A percentile compares a stretch with the other conserved stretches of the same genome.
Evolutionary conservation across 768 basidiomycete species (phyloP).

Genomic region (Kwoniella botswanensis): DNA sequence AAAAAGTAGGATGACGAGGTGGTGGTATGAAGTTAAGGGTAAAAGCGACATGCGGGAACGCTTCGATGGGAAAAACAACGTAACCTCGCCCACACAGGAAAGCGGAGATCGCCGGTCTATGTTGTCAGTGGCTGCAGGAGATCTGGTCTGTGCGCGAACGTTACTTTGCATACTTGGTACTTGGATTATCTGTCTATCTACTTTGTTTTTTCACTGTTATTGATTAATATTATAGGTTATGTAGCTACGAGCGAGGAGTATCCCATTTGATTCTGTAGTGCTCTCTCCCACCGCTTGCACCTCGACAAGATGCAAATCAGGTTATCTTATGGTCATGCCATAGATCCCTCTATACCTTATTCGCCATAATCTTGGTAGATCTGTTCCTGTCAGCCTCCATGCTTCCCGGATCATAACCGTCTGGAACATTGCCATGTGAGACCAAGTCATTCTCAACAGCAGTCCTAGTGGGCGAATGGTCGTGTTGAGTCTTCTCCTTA

Average conservation of each 20-base stretch:
- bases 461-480: constrained; percentile 8
- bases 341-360: neutral
- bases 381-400: neutral
- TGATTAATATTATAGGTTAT: no score
- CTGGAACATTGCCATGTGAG: neutral
- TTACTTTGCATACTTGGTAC: no score
- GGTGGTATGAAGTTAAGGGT: neutral
- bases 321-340: no score
- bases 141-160: no score
- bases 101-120: no score
- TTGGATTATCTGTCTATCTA: no score
- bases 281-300: no score
- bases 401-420: constrained; percentile 13
- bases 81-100: neutral
- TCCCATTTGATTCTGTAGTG: no score
- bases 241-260: no score
- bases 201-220: no score
- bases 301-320: no score
- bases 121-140: no score
- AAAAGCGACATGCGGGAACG: neutral
- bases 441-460: neutral
- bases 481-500: neutral
- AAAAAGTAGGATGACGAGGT: neutral
- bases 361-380: constrained; percentile 8
- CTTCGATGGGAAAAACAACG: neutral